Percentiles rank a stretch among this genome's conserved stretches.
Conservation (phyloP, 768 basidiomycete species). For the Rubroboletus pulcherrimus region DNA sequence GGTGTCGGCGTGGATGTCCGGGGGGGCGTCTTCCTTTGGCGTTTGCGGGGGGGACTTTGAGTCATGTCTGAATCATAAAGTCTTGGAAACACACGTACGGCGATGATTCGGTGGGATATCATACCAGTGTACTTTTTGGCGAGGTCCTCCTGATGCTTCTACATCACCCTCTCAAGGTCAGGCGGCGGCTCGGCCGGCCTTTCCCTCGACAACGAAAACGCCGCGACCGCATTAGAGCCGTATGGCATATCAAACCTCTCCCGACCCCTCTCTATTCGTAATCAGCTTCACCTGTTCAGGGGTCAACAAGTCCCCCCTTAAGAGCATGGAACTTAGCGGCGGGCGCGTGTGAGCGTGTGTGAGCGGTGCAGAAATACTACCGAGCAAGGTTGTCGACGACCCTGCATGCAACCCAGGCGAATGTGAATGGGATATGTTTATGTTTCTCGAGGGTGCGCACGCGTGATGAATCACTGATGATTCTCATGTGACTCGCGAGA, state of each 20-base stretch:
- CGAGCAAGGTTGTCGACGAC: slow-evolving; percentile 66
- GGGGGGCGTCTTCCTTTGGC: no score
- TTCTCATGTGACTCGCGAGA: slow-evolving; percentile 22
- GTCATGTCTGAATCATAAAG: no score
- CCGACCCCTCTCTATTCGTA: slow-evolving; percentile 60
- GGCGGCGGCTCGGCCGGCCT: slow-evolving; percentile 46
- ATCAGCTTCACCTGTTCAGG: slow-evolving; percentile 63
- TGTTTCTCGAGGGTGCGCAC: slow-evolving; percentile 24
- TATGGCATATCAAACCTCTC: slow-evolving; percentile 74
- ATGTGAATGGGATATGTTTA: slow-evolving; percentile 36
- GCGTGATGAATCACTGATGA: no score
- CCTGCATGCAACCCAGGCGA: slow-evolving; percentile 38
- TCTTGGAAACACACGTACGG: no score
- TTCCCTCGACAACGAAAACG: slow-evolving; percentile 49
- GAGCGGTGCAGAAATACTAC: slow-evolving; percentile 73
- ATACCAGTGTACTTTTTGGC: no score
- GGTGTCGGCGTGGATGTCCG: no score
- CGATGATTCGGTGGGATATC: no score
- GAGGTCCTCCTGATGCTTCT: neutral
- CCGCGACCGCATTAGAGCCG: slow-evolving; percentile 62
- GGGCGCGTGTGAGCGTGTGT: slow-evolving; percentile 68
- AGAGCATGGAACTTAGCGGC: slow-evolving; percentile 70
- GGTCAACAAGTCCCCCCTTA: slow-evolving; percentile 38
- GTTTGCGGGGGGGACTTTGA: no score
- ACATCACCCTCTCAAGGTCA: slow-evolving; percentile 42